Base-by-base conservation (phyloP, 768 basidiomycete species). In the Psilocybe subaeruginosa region DNA sequence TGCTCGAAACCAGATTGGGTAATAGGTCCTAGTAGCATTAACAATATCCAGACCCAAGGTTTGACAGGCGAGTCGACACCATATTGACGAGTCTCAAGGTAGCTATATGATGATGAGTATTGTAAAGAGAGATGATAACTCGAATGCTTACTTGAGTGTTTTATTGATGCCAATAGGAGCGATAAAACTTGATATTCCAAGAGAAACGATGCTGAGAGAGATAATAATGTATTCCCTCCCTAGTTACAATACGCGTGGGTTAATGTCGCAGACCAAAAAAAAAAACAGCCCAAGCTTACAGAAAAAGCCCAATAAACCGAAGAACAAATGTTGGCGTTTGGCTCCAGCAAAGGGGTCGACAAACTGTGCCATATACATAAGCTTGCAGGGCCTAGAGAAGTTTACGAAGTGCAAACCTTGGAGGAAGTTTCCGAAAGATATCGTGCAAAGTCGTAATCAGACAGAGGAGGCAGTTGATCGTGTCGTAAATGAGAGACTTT, bases 21-120 rank as follows among this genome's bases (percentile, higher is more conserved):
- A 7, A 77, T 68, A 6, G 86, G 82, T 8, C 84, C 85, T 2
- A 81, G 48, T 65, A 85, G 80, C 6, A 87, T 72, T 65, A 75
- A 74, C 0, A 73, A 27, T 30, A 90, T 81, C 89, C 90, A 92
- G 5, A 91, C 80, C 84, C 89, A 90, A 1, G 90, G 89, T 43
- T 80, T 80, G 30, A 88, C 70, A 7, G 74, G 64, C 0, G 86
- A 78, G 29, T 72, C 54, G 16, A 58, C 33, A 8, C 62, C 65
- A 17, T 14, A 43, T 8, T 43, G 14, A 43, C 61, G 65, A 12
- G 62, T 66, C 59, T 72, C 70, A 16, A 74, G 59, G 31, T 70
- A 69, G 11, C 72, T 71, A 39, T 8, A 48, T 23, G 37, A 17
- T 46, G 6, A 49, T 31, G 3, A 35, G 48, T 16, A 39, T 27